Evolutionary conservation across 225 moss, liverwort and hornwort genomes (phyloP), one percentile per base, ranked within the genome.

Genomic region (Ulota crispa): DNA sequence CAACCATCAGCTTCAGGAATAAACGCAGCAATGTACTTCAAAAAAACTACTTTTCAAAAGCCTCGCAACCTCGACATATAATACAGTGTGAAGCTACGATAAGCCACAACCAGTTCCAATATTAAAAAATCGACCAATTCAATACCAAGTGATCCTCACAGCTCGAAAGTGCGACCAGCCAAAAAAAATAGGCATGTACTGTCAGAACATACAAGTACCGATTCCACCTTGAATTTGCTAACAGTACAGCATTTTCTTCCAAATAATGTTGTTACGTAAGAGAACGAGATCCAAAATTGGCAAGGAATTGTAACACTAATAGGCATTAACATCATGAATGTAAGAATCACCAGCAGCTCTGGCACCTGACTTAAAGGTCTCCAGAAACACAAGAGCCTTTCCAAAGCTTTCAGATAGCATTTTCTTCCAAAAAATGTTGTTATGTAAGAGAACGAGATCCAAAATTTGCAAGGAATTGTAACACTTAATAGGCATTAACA

Each of bases 91-190:
- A 3, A 28, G 37, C 11, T 43, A 69, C 14, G 14, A 30, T 27
- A 37, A 54, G 20, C 26, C 26, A 65, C 64, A 63, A 71, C 21
- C 14, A 70, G 20, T 41, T 79, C 37, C 36, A 66, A 43, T 4
- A 83, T 3, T 8, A 0, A 28, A 42, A 42, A 66, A 2, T 36
- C 18, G 0, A 19, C 10, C 68, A 36, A 9, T 9, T 78, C 37
- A 88, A 64, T 50, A 26, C 28, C 20, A 66, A 83, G 34, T 16
- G 27, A 83, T 30, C 3, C 36, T 41, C 50, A 55, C 64, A 70
- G 28, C 37, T 37, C 21, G 30, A 43, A 56, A 4, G 50, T 20
- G 37, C 9, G 13, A 19, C 41, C 37, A 41, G 26, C 16, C 37
- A 54, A 42, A 21, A 28, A 20, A 28, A 69, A 72, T 13, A 57